Evolutionary conservation across 2,329 filamentous ascomycete species (phyloP).

Genomic region (Didymella glomerata): DNA sequence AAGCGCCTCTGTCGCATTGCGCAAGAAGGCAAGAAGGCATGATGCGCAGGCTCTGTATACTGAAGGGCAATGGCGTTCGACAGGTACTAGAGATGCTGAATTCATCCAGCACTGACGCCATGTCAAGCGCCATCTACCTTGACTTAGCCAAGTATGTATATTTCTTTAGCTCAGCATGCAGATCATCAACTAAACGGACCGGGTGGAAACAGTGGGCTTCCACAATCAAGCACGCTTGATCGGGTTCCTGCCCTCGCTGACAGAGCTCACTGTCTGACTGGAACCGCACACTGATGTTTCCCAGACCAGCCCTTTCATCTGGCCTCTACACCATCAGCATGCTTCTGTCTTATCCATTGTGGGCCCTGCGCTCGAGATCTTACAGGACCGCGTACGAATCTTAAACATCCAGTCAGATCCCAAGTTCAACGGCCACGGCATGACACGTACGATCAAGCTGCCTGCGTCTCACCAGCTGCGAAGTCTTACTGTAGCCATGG

Average conservation of each 20-base stretch:
- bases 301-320: neutral
- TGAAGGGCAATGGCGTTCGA: neutral
- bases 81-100: neutral
- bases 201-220: neutral
- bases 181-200: neutral
- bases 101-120: neutral
- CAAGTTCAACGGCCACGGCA: neutral
- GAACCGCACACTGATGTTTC: neutral
- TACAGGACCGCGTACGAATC: neutral
- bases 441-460: neutral
- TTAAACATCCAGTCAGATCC: neutral
- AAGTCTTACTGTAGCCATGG: neutral
- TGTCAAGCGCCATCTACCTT: neutral
- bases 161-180: neutral
- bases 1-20: neutral
- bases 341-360: neutral
- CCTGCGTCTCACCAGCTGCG: neutral
- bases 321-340: neutral
- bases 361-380: neutral
- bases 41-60: neutral
- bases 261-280: conserved; percentile 1
- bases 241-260: neutral
- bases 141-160: neutral
- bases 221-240: neutral
- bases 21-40: neutral